Evolutionary conservation across 2,329 filamentous ascomycete genomes (phyloP).

Genomic region (Pseudogymnoascus sp.): DNA sequence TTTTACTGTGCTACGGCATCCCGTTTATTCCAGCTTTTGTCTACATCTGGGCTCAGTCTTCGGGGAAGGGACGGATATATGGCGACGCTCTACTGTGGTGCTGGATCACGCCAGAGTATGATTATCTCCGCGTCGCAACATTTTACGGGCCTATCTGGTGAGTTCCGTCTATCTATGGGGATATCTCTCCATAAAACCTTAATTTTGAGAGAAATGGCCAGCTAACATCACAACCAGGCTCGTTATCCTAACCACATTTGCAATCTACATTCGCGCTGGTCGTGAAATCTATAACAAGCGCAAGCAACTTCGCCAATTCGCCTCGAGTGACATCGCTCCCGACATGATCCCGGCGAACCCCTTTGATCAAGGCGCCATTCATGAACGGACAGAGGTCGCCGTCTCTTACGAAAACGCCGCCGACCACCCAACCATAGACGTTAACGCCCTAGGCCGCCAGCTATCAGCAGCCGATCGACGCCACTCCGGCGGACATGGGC

Average conservation of each 20-base stretch:
- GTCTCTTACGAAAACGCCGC: neutral
- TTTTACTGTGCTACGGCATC: conserved; percentile 63
- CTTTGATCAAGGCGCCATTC: neutral
- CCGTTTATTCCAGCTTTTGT: conserved; percentile 61
- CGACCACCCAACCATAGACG: neutral
- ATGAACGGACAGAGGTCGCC: neutral
- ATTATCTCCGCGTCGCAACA: conserved; percentile 62
- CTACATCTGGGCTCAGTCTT: conserved; percentile 56
- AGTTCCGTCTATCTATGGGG: conserved; percentile 18
- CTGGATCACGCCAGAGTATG: conserved; percentile 62
- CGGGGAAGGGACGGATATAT: conserved; percentile 53
- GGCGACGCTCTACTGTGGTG: conserved; percentile 75
- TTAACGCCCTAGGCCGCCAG: conserved; percentile 6
- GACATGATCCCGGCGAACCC: neutral
- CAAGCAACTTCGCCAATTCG: conserved; percentile 49
- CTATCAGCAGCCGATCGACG: conserved; percentile 19
- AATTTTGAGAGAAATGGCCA: conserved; percentile 13
- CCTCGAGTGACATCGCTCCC: conserved; percentile 1
- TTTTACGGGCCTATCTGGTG: conserved; percentile 71
- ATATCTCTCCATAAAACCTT: neutral
- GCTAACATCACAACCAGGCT: conserved; percentile 38
- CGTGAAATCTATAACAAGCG: conserved; percentile 61
- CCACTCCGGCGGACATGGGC: conserved; percentile 17
- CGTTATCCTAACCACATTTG: conserved; percentile 51
- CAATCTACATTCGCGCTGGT: conserved; percentile 61